Percentiles rank a stretch among this genome's conserved stretches.
phyloP scores from a whole-genome alignment of 2,329 filamentous ascomycete genomes.

The Sordariomycetes sp. region DNA sequence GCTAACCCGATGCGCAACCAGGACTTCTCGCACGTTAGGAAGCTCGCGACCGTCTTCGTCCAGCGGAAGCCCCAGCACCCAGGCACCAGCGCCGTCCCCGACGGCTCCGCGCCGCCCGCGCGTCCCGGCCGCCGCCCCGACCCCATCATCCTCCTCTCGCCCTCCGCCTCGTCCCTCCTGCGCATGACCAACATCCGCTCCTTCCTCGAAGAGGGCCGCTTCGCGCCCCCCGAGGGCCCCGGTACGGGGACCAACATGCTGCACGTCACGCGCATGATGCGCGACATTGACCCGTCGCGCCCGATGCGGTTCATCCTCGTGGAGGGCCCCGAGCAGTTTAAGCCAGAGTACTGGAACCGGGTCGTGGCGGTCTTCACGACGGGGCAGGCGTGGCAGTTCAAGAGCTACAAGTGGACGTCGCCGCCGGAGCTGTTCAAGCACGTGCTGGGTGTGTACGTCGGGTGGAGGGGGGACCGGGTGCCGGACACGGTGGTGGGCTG shows the following conservation, averaged over 20 bases:
- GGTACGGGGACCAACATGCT: conserved; percentile 65
- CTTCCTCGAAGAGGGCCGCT: conserved; percentile 78
- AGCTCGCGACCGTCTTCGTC: conserved; percentile 68
- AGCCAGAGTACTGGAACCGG: conserved; percentile 93
- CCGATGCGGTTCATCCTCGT: conserved; percentile 91
- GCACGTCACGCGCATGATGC: conserved; percentile 68
- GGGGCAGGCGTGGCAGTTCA: conserved; percentile 97
- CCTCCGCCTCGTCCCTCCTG: conserved; percentile 85
- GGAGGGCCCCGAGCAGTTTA: conserved; percentile 86
- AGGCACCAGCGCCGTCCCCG: conserved; percentile 21
- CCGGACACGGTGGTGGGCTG: conserved; percentile 70
- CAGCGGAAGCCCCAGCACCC: conserved; percentile 38
- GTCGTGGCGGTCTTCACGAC: conserved; percentile 96
- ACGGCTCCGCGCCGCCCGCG: conserved; percentile 37
- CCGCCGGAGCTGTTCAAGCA: conserved; percentile 83
- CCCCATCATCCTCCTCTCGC: conserved; percentile 93
- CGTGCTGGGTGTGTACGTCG: conserved; percentile 76
- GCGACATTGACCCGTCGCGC: conserved; percentile 52
- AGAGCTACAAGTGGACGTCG: conserved; percentile 90
- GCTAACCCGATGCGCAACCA: conserved; percentile 20
- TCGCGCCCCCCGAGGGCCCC: conserved; percentile 61
- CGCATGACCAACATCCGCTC: conserved; percentile 93
- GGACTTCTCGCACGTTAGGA: conserved; percentile 92
- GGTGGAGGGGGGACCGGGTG: conserved; percentile 73
- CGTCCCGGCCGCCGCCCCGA: conserved; percentile 42